phyloP scores from a whole-genome alignment of 176 grass and related monocot species.

The Tillandsia fasciculata region DNA sequence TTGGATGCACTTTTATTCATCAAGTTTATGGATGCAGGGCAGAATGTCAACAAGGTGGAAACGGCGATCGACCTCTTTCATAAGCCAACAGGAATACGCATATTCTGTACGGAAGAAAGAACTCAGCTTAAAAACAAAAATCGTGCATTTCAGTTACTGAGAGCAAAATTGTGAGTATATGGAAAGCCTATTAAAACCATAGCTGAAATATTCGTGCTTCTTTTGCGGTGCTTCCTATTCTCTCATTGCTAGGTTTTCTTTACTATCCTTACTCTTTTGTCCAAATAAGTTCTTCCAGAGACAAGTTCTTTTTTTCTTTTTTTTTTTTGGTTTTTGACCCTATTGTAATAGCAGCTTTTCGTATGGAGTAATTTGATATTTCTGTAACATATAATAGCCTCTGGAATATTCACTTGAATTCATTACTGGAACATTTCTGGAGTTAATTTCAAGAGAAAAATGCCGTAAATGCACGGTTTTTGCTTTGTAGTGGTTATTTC shows the following conservation, averaged over 20 bases:
- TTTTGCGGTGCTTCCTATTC: background rate
- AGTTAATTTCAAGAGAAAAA: too few relatives aligned
- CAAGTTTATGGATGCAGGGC: conserved; percentile 45
- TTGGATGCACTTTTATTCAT: background rate
- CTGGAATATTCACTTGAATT: too few relatives aligned
- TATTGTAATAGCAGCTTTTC: too few relatives aligned
- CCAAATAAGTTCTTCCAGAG: too few relatives aligned
- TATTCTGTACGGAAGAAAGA: conserved; percentile 97
- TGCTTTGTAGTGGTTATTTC: too few relatives aligned
- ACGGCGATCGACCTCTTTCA: conserved; percentile 92
- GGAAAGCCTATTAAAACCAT: background rate
- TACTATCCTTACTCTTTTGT: background rate
- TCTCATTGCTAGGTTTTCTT: background rate
- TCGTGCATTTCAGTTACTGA: conserved; percentile 85
- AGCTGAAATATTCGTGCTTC: background rate
- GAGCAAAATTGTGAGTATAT: conserved; percentile 85
- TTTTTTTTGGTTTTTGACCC: too few relatives aligned
- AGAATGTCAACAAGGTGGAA: conserved; percentile 99
- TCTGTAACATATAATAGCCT: too few relatives aligned
- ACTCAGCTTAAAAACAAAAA: conserved; percentile 85
- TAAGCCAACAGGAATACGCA: conserved; percentile 91
- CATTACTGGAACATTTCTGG: too few relatives aligned
- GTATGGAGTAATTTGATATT: too few relatives aligned
- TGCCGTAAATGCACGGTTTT: too few relatives aligned
- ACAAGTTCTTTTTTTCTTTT: too few relatives aligned